These are phyloP conservation scores for Helianthus tuberosus DNA, from an alignment of 129 eudicot genomes.

Conservation along the genomic window DNA sequence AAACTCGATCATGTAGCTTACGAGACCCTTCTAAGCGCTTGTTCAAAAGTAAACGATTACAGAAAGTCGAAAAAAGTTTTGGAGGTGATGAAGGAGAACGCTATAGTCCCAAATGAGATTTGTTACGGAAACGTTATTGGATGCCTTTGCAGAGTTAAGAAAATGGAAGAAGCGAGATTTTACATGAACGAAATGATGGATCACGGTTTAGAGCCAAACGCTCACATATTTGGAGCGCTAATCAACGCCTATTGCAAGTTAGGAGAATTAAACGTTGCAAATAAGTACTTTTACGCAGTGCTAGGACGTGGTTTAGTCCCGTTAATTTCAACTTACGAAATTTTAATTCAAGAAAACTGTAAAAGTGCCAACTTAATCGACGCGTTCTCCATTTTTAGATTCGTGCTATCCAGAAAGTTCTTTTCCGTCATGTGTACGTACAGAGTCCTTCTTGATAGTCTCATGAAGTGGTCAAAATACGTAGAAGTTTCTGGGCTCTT, in stretches of 20 bases:
- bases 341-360: slow-evolving; percentile 35
- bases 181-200: slow-evolving; percentile 45
- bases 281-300: slow-evolving; percentile 40
- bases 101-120: slow-evolving; percentile 19
- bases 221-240: slow-evolving; percentile 27
- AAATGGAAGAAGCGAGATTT: slow-evolving; percentile 41
- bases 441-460: slow-evolving; percentile 25
- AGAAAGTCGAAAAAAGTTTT: slow-evolving; percentile 22
- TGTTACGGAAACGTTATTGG: slow-evolving; percentile 30
- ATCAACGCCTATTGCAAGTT: slow-evolving; percentile 38
- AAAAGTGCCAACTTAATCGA: slow-evolving; percentile 21
- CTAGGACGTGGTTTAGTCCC: slow-evolving; percentile 33
- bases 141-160: slow-evolving; percentile 30
- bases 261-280: slow-evolving; percentile 34
- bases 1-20: slow-evolving; percentile 27
- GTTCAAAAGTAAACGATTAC: slow-evolving; percentile 27
- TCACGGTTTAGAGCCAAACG: slow-evolving; percentile 38
- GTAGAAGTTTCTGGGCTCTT: slow-evolving; percentile 26
- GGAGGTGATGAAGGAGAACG: slow-evolving; percentile 35
- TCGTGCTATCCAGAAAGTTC: slow-evolving; percentile 34
- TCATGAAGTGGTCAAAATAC: slow-evolving; percentile 11
- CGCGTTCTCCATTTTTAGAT: slow-evolving; percentile 36
- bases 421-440: slow-evolving; percentile 13
- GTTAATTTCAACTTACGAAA: not conserved
- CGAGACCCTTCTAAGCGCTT: slow-evolving; percentile 27